Evolutionary conservation across 768 basidiomycete genomes (phyloP).

Genomic region (Nevesoporus exiguus): DNA sequence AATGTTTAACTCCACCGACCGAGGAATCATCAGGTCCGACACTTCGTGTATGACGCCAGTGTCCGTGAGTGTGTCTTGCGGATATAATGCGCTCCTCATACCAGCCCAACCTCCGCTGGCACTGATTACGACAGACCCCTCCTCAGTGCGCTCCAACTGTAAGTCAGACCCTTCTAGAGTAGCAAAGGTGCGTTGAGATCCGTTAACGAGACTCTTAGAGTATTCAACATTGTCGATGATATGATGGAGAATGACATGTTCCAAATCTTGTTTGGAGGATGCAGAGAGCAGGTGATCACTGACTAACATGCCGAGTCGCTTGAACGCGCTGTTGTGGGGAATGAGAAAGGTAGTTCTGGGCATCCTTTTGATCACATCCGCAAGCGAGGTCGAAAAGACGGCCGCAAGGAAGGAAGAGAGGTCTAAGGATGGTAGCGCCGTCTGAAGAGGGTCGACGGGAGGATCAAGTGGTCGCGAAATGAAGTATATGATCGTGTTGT

Average conservation of each 20-base stretch:
- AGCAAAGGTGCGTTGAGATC: slow-evolving; percentile 67
- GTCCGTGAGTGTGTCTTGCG: slow-evolving; percentile 70
- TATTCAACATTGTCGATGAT: slow-evolving; percentile 76
- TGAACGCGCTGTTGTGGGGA: slow-evolving; percentile 88
- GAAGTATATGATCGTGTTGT: slow-evolving; percentile 86
- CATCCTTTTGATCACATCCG: slow-evolving; percentile 58
- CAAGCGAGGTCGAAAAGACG: slow-evolving; percentile 81
- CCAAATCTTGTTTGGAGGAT: slow-evolving; percentile 75
- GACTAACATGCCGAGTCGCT: slow-evolving; percentile 76
- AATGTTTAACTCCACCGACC: slow-evolving; percentile 79
- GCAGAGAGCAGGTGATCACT: slow-evolving; percentile 82
- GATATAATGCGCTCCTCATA: slow-evolving; percentile 56
- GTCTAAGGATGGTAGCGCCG: slow-evolving; percentile 77
- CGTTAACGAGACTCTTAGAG: slow-evolving; percentile 52
- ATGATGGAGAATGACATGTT: slow-evolving; percentile 86
- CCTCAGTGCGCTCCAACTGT: slow-evolving; percentile 60
- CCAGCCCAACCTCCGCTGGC: slow-evolving; percentile 79
- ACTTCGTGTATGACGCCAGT: slow-evolving; percentile 93
- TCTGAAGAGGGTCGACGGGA: slow-evolving; percentile 76
- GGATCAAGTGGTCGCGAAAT: slow-evolving; percentile 79
- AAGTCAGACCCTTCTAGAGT: slow-evolving; percentile 87
- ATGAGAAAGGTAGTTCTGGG: slow-evolving; percentile 80
- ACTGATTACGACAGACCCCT: slow-evolving; percentile 44
- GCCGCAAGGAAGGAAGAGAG: slow-evolving; percentile 90
- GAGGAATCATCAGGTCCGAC: slow-evolving; percentile 80